Conservation (phyloP, 2,329 filamentous ascomycete species). For the Dendryphion nanum region DNA sequence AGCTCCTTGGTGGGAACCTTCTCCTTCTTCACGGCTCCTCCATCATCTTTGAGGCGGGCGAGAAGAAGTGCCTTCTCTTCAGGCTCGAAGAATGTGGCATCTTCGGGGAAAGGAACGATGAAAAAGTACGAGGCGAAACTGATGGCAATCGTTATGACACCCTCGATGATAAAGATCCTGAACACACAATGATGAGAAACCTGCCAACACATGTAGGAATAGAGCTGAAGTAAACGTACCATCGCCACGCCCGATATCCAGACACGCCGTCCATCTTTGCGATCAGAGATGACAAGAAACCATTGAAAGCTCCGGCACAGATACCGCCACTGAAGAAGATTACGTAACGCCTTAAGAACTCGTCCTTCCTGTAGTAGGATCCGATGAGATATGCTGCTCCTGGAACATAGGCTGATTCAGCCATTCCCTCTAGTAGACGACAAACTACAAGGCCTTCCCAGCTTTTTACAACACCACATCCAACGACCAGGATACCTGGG, state of each 20-base stretch:
- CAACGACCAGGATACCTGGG: constrained; percentile 34
- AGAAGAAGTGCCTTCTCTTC: constrained; percentile 53
- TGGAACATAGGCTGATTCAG: constrained; percentile 28
- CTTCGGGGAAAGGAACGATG: constrained; percentile 50
- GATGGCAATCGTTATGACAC: constrained; percentile 51
- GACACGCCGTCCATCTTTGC: constrained; percentile 26
- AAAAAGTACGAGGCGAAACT: constrained; percentile 49
- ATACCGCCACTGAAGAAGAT: constrained; percentile 55
- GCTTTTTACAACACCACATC: constrained; percentile 23
- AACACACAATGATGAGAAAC: not conserved
- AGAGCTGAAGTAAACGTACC: too few species aligned
- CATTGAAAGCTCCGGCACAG: constrained; percentile 57
- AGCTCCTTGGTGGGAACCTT: constrained; percentile 48
- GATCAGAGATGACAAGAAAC: constrained; percentile 49
- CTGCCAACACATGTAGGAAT: not conserved
- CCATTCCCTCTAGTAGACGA: constrained; percentile 30
- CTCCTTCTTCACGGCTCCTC: constrained; percentile 46
- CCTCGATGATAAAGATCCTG: constrained; percentile 62
- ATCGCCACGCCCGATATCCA: constrained; percentile 25
- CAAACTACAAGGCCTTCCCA: constrained; percentile 28
- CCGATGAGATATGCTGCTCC: constrained; percentile 31
- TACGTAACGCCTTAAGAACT: constrained; percentile 53
- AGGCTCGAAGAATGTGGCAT: constrained; percentile 50
- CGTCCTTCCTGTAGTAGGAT: constrained; percentile 50
- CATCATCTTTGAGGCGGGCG: constrained; percentile 51